Evolutionary conservation across 2,329 filamentous ascomycete genomes (phyloP).

Genomic region (Thielaviopsis cerberus): DNA sequence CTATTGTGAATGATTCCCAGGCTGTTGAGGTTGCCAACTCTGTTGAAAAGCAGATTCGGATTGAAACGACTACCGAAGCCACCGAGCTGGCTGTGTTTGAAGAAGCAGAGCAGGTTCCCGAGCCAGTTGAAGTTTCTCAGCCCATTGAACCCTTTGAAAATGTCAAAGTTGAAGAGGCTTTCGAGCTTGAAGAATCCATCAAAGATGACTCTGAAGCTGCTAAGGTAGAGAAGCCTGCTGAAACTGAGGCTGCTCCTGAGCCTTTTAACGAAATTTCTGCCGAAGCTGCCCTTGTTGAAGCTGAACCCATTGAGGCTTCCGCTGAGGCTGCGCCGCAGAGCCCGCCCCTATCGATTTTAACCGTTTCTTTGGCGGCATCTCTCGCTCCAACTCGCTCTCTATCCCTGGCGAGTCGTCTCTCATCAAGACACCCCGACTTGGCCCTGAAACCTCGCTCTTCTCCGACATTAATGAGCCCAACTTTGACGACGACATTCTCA

Average conservation of each 20-base stretch:
- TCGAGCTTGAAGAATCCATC: too few relatives aligned
- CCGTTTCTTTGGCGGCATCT: not conserved
- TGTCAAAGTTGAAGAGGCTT: not conserved
- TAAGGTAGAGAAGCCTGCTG: not conserved
- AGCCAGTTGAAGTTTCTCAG: not conserved
- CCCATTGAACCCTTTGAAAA: not conserved
- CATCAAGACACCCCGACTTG: slow-evolving; percentile 9
- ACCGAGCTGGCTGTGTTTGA: not conserved
- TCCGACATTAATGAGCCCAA: slow-evolving; percentile 7
- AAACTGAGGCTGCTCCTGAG: too few relatives aligned
- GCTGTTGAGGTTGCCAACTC: not conserved
- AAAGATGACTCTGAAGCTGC: not conserved
- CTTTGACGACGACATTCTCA: slow-evolving; percentile 8
- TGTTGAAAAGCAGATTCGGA: not conserved
- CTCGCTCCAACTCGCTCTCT: not conserved
- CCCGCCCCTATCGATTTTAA: not conserved
- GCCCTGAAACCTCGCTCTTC: slow-evolving; percentile 9
- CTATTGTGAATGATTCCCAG: not conserved
- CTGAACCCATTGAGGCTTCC: not conserved
- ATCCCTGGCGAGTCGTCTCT: not conserved
- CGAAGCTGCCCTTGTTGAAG: not conserved
- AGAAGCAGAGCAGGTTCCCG: not conserved
- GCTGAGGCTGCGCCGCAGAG: not conserved
- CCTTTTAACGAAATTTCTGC: too few relatives aligned
- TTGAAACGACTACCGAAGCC: not conserved